Percentiles rank a stretch among this genome's conserved stretches.
Evolutionary conservation across 1,139 yeast genomes (phyloP).

Genomic region (Yamadazyma taylorii): DNA sequence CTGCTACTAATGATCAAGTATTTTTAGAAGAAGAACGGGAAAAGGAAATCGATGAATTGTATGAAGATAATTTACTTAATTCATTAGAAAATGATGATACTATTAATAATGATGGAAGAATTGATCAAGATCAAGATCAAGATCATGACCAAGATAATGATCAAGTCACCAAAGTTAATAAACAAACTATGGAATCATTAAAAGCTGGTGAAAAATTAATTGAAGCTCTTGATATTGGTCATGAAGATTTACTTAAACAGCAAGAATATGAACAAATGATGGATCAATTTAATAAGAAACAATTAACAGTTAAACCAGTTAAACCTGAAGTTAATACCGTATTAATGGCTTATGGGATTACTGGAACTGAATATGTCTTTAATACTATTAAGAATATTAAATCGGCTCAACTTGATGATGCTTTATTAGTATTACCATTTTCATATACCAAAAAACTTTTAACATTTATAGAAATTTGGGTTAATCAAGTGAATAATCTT

Average conservation of each 20-base stretch:
- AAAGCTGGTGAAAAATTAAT: slow-evolving; percentile 93
- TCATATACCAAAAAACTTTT: slow-evolving; percentile 74
- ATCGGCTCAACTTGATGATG: slow-evolving; percentile 89
- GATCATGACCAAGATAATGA: no score
- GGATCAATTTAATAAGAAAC: slow-evolving; percentile 36
- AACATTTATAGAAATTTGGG: slow-evolving; percentile 75
- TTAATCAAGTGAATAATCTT: slow-evolving; percentile 46
- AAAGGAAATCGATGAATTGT: slow-evolving; percentile 88
- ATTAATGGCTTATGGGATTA: slow-evolving; percentile 64
- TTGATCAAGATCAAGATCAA: slow-evolving; percentile 37
- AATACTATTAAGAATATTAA: slow-evolving; percentile 67
- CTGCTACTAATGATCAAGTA: slow-evolving; percentile 88
- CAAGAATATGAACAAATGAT: slow-evolving; percentile 44
- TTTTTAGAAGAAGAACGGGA: slow-evolving; percentile 96
- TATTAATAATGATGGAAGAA: slow-evolving; percentile 24
- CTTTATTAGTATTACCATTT: slow-evolving; percentile 85
- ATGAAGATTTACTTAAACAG: slow-evolving; percentile 62
- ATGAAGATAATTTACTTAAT: slow-evolving; percentile 72
- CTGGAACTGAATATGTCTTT: slow-evolving; percentile 79
- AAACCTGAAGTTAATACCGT: slow-evolving; percentile 70
- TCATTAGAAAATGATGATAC: slow-evolving; percentile 58
- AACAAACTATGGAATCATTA: slow-evolving; percentile 86
- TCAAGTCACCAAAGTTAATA: slow-evolving; percentile 65
- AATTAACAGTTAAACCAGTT: slow-evolving; percentile 46
- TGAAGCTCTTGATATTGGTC: slow-evolving; percentile 89